Percentiles rank a stretch among this genome's conserved stretches.
phyloP scores from a whole-genome alignment of 2,329 filamentous ascomycete genomes.

The Pseudogymnoascus pannorum region DNA sequence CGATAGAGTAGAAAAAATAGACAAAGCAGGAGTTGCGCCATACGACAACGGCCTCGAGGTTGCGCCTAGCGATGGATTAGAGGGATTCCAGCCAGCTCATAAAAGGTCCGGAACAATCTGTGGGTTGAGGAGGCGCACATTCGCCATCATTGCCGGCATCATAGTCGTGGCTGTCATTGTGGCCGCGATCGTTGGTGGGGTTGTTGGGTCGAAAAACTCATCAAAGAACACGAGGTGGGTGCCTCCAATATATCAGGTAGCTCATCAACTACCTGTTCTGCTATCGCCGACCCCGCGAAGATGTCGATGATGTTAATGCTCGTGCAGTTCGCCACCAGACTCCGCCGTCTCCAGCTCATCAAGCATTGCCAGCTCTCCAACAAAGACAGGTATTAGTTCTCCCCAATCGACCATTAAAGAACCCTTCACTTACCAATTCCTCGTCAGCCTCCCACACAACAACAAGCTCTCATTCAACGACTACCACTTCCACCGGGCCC shows the following conservation, averaged over 20 bases:
- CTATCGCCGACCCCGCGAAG: not conserved
- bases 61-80: not conserved
- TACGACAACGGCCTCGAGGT: conserved; percentile 4
- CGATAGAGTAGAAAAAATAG: not conserved
- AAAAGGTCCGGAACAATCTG: not conserved
- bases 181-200: not conserved
- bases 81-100: not conserved
- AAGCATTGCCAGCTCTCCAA: not conserved
- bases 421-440: not conserved
- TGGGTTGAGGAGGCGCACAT: not conserved
- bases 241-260: not conserved
- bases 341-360: not conserved
- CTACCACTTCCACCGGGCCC: not conserved
- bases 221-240: not conserved
- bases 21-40: not conserved
- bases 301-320: not conserved
- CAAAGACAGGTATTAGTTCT: not conserved
- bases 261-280: not conserved
- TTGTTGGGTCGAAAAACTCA: not conserved
- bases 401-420: not conserved
- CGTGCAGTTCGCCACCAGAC: not conserved
- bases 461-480: not conserved
- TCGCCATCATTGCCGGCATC: not conserved
- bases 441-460: not conserved
- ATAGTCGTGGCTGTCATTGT: not conserved